Evolutionary conservation across 2,329 filamentous ascomycete genomes (phyloP), one percentile per base, ranked within the genome.

Genomic region (Diaporthe ilicicola): DNA sequence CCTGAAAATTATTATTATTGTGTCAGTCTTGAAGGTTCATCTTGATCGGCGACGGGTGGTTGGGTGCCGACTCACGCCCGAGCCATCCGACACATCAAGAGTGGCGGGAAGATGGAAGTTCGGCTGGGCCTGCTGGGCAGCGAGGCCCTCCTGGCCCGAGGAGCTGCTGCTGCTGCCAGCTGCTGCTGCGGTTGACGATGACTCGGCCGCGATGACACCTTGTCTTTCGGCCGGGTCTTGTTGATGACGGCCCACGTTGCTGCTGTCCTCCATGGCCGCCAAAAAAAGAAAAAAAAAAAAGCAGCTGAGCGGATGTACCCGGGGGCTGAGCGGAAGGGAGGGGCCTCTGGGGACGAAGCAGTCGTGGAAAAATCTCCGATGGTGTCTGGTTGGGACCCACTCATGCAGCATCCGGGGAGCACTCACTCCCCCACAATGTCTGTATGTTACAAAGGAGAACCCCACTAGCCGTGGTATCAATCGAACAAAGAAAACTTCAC

Each of bases 51-150:
- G 29, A 32, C 8, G 29, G 24, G 37, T 17, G 19, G n/a, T 15
- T n/a, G n/a, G n/a, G n/a, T n/a, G n/a, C n/a, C 2, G 32, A 44
- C 69, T 70, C 22, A 70, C 69, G 7, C 61, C 68, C 24, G 61
- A 70, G 22, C 68, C 56, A 17, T 70, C 69, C 39, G 69, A 70
- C 8, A 70, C 69, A 22, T 70, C 62, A 19, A 70, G 46, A 12
- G 54, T 59, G 32, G 62, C 44, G 15, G 69, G 69, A 19, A 67
- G 46, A 6, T 70, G 59, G 44, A 37, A 64, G 13, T 8, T 22
- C 12, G 22, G 56, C 39, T 62, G 19, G 13, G 59, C 29, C 29
- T 64, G 27, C 19, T 44, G 19, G 19, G 59, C 59, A 12, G 22
- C 44, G 44, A 64, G 44, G 59, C 59, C 42, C 44, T 48, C 59